These are phyloP conservation scores for Candida sp. DNA, from an alignment of 1,139 yeast genomes.

Conservation along the genomic window DNA sequence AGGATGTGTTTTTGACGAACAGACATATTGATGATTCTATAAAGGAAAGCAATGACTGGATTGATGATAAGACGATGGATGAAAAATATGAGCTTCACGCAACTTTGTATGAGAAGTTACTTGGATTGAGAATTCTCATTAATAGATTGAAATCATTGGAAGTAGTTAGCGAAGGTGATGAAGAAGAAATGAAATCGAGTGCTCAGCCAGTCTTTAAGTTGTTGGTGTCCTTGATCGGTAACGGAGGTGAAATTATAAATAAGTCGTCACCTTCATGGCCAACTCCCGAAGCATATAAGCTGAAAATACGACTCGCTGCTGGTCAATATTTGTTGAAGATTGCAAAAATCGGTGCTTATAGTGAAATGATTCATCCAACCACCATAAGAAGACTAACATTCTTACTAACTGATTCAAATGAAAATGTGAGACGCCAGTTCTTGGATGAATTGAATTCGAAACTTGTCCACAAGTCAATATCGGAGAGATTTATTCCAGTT, in stretches of 20 bases:
- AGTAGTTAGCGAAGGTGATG: slow-evolving; percentile 21
- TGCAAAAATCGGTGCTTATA: slow-evolving; percentile 54
- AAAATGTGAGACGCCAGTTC: slow-evolving; percentile 54
- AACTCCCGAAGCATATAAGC: slow-evolving; percentile 64
- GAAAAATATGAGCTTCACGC: slow-evolving; percentile 13
- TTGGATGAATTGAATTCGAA: slow-evolving; percentile 49
- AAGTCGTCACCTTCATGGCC: slow-evolving; percentile 43
- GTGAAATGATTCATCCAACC: slow-evolving; percentile 48
- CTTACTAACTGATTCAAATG: slow-evolving; percentile 65
- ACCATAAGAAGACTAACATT: slow-evolving; percentile 53
- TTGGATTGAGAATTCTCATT: slow-evolving; percentile 58
- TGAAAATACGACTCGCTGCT: slow-evolving; percentile 64
- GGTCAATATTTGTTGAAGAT: slow-evolving; percentile 65
- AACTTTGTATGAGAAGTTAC: slow-evolving; percentile 42
- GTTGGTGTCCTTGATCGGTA: slow-evolving; percentile 62
- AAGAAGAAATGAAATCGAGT: slow-evolving; percentile 24
- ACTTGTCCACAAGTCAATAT: slow-evolving; percentile 50
- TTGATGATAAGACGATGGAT: slow-evolving; percentile 43
- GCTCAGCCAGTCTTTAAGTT: slow-evolving; percentile 68
- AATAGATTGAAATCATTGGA: slow-evolving; percentile 57
- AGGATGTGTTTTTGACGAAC: slow-evolving; percentile 57
- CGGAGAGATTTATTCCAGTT: slow-evolving; percentile 65
- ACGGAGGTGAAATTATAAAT: slow-evolving; percentile 78
- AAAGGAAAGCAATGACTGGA: slow-evolving; percentile 42
- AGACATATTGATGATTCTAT: slow-evolving; percentile 19